Conservation (phyloP, 1,284 basidiomycete species). For the Macrocystidia cucumis region DNA sequence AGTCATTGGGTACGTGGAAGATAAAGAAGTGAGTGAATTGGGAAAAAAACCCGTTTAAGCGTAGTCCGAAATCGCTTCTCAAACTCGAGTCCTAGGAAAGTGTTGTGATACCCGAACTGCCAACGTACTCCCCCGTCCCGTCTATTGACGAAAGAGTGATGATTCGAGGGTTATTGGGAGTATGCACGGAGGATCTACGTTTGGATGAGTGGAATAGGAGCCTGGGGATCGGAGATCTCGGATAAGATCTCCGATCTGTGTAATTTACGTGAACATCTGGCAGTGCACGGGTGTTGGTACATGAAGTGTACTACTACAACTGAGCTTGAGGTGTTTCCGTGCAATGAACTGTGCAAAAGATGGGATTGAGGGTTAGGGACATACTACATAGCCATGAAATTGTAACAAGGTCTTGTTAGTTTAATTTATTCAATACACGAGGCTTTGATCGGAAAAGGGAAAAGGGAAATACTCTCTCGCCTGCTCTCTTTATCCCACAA, state of each 20-base stretch:
- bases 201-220: slow-evolving; percentile 35
- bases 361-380: no score
- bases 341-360: no score
- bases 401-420: no score
- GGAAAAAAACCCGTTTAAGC: background rate
- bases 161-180: slow-evolving; percentile 41
- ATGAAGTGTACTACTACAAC: slow-evolving; percentile 15
- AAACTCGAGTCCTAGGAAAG: slow-evolving; percentile 21
- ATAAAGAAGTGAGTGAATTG: slow-evolving; percentile 26
- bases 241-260: slow-evolving; percentile 15
- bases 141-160: slow-evolving; percentile 31
- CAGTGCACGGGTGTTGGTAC: slow-evolving; percentile 6
- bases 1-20: slow-evolving; percentile 49
- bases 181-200: slow-evolving; percentile 36
- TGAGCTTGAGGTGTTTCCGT: no score
- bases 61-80: background rate
- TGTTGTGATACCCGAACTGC: slow-evolving; percentile 30
- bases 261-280: background rate
- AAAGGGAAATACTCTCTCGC: no score
- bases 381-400: no score
- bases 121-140: slow-evolving; percentile 25
- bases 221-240: slow-evolving; percentile 20
- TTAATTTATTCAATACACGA: no score
- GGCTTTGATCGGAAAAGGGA: no score
- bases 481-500: no score